A percentile compares a stretch with the other conserved stretches of the same genome.
phyloP scores from a whole-genome alignment of 192 early-diverging fungal genomes.

The Coemansia sp. region DNA sequence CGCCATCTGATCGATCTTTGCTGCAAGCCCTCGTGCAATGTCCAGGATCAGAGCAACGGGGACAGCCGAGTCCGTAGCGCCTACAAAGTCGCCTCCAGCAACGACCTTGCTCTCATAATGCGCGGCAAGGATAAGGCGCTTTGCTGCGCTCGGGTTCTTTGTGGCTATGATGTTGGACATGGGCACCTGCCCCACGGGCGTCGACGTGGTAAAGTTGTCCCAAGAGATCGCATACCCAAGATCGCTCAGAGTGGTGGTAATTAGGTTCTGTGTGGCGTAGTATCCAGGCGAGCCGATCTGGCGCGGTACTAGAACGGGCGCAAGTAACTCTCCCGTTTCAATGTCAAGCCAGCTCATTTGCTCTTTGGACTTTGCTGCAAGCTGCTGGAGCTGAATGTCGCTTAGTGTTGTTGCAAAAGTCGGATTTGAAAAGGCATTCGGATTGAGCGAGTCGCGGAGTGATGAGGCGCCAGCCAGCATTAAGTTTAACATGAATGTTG shows the following conservation, averaged over 20 bases:
- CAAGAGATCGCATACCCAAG: conserved; percentile 78
- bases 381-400: conserved; percentile 28
- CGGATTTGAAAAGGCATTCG: conserved; percentile 32
- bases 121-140: conserved; percentile 80
- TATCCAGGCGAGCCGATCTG: conserved; percentile 76
- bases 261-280: conserved; percentile 65
- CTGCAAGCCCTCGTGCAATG: conserved; percentile 69
- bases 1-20: conserved; percentile 53
- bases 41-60: conserved; percentile 90
- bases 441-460: neutral
- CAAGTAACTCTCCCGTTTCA: conserved; percentile 58
- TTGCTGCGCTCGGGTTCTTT: conserved; percentile 69
- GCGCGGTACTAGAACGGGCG: conserved; percentile 76
- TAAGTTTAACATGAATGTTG: too few species aligned
- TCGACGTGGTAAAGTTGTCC: conserved; percentile 73
- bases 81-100: conserved; percentile 66
- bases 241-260: conserved; percentile 62
- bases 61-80: conserved; percentile 88
- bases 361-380: conserved; percentile 16
- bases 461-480: neutral
- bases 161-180: conserved; percentile 93
- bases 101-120: conserved; percentile 93
- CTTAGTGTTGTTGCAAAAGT: conserved; percentile 30
- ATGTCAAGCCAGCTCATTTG: conserved; percentile 41
- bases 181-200: conserved; percentile 70